Evolutionary conservation across 805 yeast genomes (phyloP).

Genomic region (Kregervanrija delftensis): DNA sequence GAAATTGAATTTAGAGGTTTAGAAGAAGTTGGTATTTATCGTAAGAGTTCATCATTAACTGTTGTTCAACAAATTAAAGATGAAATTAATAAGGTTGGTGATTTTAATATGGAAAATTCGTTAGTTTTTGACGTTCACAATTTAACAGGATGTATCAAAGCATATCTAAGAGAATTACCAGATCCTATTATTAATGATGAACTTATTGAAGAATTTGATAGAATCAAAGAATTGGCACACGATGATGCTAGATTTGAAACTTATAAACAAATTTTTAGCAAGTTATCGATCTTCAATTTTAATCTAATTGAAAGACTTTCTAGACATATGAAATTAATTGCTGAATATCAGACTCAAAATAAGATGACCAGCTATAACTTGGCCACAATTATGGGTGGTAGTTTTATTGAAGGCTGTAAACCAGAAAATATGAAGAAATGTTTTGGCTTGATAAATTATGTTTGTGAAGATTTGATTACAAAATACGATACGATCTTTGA

Average conservation of each 20-base stretch:
- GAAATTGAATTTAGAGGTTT: conserved; percentile 84
- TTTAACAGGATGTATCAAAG: conserved; percentile 80
- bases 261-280: conserved; percentile 19
- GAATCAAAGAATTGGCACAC: conserved; percentile 21
- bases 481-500: conserved; percentile 35
- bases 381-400: conserved; percentile 80
- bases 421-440: conserved; percentile 39
- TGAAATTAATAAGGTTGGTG: conserved; percentile 40
- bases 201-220: conserved; percentile 52
- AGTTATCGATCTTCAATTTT: conserved; percentile 61
- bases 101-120: conserved; percentile 36
- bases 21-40: conserved; percentile 85
- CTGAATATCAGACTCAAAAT: conserved; percentile 59
- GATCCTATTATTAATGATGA: conserved; percentile 71
- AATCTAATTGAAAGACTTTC: conserved; percentile 61
- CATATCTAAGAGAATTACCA: conserved; percentile 78
- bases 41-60: conserved; percentile 52
- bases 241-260: conserved; percentile 19
- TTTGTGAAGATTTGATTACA: conserved; percentile 43
- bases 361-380: conserved; percentile 85
- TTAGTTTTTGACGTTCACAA: conserved; percentile 68
- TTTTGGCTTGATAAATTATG: conserved; percentile 49
- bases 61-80: conserved; percentile 37
- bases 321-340: conserved; percentile 63
- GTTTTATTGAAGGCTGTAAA: conserved; percentile 48